These are phyloP conservation scores for Daldinia bambusicola DNA, from an alignment of 495 filamentous ascomycete genomes.

Conservation along the genomic window DNA sequence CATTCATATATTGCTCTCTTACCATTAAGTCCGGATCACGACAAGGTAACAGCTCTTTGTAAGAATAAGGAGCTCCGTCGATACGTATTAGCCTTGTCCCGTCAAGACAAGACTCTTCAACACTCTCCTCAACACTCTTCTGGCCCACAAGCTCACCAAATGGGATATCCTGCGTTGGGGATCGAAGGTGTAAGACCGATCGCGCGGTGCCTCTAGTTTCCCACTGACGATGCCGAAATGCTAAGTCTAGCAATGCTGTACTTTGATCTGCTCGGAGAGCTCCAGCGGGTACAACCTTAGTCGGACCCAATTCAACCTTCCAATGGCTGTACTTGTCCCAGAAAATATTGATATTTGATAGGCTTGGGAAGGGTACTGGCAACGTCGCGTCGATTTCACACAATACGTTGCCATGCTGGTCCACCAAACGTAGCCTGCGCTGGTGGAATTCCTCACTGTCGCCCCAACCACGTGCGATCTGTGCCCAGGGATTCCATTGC, in stretches of 20 bases:
- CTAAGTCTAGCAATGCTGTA: conserved; percentile 59
- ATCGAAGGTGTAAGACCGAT: conserved; percentile 53
- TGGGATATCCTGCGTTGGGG: conserved; percentile 30
- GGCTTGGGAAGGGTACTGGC: conserved; percentile 55
- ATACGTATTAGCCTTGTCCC: conserved; percentile 49
- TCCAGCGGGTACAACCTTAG: conserved; percentile 12
- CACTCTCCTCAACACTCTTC: conserved; percentile 19
- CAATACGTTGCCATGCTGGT: conserved; percentile 45
- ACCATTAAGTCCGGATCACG: conserved; percentile 33
- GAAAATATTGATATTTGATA: conserved; percentile 59
- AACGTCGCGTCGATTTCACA: conserved; percentile 59
- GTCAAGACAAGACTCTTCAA: conserved; percentile 21
- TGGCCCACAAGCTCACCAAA: conserved; percentile 37
- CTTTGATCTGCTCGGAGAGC: conserved; percentile 56
- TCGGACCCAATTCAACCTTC: conserved; percentile 51
- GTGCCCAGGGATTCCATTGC: conserved; percentile 73
- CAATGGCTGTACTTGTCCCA: conserved; percentile 60
- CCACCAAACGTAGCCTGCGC: conserved; percentile 46
- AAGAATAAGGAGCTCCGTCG: conserved; percentile 47
- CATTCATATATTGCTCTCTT: neutral
- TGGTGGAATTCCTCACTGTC: conserved; percentile 40
- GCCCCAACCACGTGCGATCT: conserved; percentile 66
- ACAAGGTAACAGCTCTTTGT: conserved; percentile 46
- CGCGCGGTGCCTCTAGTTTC: conserved; percentile 51
- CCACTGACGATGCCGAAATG: conserved; percentile 55